These are phyloP conservation scores for Lachnellula willkommii DNA, from an alignment of 2,329 filamentous ascomycete genomes.

Conservation along the genomic window DNA sequence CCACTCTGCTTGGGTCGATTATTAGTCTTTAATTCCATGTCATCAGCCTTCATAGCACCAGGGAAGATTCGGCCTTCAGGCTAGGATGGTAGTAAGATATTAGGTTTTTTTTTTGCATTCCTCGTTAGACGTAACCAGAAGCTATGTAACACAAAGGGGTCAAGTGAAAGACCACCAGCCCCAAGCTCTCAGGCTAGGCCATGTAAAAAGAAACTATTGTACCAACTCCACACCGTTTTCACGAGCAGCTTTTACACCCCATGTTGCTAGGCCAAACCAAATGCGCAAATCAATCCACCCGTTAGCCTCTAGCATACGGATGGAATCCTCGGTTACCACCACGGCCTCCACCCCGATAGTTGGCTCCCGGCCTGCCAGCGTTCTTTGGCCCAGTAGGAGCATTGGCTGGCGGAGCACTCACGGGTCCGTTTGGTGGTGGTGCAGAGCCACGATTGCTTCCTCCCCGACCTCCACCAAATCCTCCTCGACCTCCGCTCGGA, in stretches of 20 bases:
- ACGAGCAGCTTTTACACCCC: not conserved
- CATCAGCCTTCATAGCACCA: too few species aligned
- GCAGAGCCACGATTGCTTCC: constrained; percentile 29
- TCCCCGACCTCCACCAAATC: constrained; percentile 21
- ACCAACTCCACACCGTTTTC: not conserved
- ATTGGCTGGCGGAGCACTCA: constrained; percentile 64
- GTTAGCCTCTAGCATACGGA: constrained; percentile 54
- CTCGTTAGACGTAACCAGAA: not conserved
- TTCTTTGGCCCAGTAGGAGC: constrained; percentile 96
- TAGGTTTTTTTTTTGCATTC: not conserved
- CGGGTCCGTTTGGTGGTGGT: constrained; percentile 31
- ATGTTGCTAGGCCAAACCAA: not conserved
- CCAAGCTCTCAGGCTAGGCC: not conserved
- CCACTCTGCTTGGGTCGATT: too few species aligned
- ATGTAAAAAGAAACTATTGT: not conserved
- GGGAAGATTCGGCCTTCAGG: too few species aligned
- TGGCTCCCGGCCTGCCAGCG: constrained; percentile 81
- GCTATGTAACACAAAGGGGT: not conserved
- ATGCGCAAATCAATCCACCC: not conserved
- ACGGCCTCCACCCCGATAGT: constrained; percentile 85
- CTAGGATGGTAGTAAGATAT: not conserved
- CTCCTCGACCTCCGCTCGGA: constrained; percentile 18
- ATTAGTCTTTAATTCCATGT: too few species aligned
- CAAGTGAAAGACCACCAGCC: not conserved
- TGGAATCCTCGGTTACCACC: constrained; percentile 73